Evolutionary conservation across 1,284 basidiomycete species (phyloP), one percentile per base, ranked within the genome.

Genomic region (Ganoderma leucocontextum): DNA sequence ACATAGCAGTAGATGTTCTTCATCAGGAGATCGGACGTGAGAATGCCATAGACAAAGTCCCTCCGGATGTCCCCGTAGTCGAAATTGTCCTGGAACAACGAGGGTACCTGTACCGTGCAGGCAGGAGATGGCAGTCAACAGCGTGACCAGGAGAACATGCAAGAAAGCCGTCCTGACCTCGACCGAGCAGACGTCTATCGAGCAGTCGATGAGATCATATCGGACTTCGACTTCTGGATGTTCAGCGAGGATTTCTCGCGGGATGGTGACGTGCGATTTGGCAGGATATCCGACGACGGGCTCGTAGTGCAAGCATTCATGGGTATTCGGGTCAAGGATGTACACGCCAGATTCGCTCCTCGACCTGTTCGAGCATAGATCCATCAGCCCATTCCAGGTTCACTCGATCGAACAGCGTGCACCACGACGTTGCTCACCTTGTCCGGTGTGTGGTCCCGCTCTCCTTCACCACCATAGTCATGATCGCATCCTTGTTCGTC

Each of bases 1-100:
- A 97, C 86, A 76, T 97, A 95, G 73, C 95, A 93, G 77, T 95
- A 90, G 69, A 99, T 97, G 74, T 92, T 97, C 82, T 98, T 97
- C 85, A 96, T 96, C 57, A 99, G 86, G 58, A 99, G 81, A 80
- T 99, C 98, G 15, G 95, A 97, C 0, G 95, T 98, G 68, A 99
- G 85, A 57, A 99, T 90, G n/a, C 97, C 97, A 75, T 96, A 94
- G 33, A 99, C 94, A 77, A 99, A 98, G 81, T 99, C 96, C 72
- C 90, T 85, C 66, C 96, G 89, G 70, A 99, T 87, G 79, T 96
- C 94, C 60, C 93, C 91, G 78, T 98, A 99, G 82, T 99, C 98
- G 79, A 99, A 99, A 82, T 99, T 99, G 81, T 99, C 98, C 75
- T 98, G 97, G 82, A 99, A 99, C 5, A 99, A 82, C 0, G 97